phyloP scores from a whole-genome alignment of 495 filamentous ascomycete species.

The Tuber brumale region DNA sequence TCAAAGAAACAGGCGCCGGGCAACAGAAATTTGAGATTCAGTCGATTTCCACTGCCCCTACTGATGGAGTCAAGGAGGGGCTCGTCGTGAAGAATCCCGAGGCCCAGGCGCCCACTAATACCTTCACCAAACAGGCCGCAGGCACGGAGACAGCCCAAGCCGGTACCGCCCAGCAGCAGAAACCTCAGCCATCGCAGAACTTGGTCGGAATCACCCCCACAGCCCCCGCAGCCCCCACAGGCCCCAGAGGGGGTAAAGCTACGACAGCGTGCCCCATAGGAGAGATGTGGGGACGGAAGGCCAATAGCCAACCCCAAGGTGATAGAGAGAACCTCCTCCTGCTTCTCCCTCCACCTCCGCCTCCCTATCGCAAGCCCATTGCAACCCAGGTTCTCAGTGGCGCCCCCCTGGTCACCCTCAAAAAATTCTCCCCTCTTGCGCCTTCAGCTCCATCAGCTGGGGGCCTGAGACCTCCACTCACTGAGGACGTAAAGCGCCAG shows the following conservation, averaged over 20 bases:
- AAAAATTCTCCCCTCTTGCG: neutral
- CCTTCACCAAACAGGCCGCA: neutral
- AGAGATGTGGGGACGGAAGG: neutral
- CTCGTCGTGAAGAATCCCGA: neutral
- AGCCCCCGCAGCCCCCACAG: neutral
- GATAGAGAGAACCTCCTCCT: no score
- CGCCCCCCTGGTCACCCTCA: neutral
- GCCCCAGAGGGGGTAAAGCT: neutral
- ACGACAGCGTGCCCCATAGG: neutral
- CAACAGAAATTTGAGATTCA: neutral
- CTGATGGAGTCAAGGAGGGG: neutral
- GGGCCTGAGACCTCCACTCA: neutral
- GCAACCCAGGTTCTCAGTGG: neutral
- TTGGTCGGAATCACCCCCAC: neutral
- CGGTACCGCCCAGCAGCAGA: neutral
- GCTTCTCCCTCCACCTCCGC: neutral
- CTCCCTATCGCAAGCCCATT: neutral
- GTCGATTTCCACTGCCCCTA: neutral
- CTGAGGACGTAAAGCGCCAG: neutral
- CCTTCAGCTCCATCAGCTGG: neutral
- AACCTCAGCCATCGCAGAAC: neutral
- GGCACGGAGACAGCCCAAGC: neutral
- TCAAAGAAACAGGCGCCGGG: neutral
- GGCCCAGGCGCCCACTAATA: neutral
- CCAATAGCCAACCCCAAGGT: neutral